Conservation (phyloP, 768 basidiomycete genomes). For the Lentinula sp. region DNA sequence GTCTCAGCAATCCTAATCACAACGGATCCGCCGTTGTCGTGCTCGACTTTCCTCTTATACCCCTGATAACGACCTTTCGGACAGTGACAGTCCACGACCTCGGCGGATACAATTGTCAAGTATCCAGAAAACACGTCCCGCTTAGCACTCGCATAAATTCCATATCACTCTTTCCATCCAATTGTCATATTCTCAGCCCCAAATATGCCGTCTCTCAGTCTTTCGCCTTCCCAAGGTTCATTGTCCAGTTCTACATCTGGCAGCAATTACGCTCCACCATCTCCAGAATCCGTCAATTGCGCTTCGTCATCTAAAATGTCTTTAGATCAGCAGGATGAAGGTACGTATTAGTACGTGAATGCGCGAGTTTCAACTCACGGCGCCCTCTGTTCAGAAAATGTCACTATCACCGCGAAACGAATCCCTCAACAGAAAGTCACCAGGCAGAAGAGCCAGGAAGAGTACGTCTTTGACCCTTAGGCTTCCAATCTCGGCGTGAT, state of each 20-base stretch:
- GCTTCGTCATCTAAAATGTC: conserved; percentile 54
- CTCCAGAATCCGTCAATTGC: conserved; percentile 29
- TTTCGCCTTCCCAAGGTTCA: conserved; percentile 28
- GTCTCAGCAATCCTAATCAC: not conserved
- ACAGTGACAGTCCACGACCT: conserved; percentile 34
- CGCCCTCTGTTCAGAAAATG: conserved; percentile 47
- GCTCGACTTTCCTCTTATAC: conserved; percentile 36
- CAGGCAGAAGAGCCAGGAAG: conserved; percentile 65
- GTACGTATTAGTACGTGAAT: not conserved
- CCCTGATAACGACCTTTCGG: conserved; percentile 31
- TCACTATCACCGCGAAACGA: conserved; percentile 59
- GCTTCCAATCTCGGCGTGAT: not conserved
- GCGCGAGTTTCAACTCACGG: not conserved
- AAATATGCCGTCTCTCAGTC: conserved; percentile 17
- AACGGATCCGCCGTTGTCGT: conserved; percentile 43
- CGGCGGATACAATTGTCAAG: conserved; percentile 41
- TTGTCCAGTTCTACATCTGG: conserved; percentile 25
- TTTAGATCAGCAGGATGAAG: conserved; percentile 57
- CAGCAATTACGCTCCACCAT: conserved; percentile 28
- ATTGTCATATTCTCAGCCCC: conserved; percentile 1
- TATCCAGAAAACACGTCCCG: conserved; percentile 9
- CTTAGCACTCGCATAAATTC: conserved; percentile 5
- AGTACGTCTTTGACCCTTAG: conserved; percentile 27
- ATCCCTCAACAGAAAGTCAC: conserved; percentile 38
- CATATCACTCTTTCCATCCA: conserved; percentile 16